Conservation (phyloP, 108 stramenopile genomes). For the Parietichytrium sp. region DNA sequence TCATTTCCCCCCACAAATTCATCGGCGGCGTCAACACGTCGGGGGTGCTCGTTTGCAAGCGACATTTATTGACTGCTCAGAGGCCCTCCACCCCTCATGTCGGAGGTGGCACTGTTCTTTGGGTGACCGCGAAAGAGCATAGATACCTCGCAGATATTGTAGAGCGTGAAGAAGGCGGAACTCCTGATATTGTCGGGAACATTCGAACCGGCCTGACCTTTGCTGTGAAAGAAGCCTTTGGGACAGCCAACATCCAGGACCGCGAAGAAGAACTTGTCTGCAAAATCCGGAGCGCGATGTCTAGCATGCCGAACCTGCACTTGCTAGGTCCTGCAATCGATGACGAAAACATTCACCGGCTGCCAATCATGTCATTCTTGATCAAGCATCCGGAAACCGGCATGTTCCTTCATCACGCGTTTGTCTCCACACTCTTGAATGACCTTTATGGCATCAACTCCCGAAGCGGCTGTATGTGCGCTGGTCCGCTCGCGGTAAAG, state of each 20-base stretch:
- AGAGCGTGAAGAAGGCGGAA: slow-evolving; percentile 94
- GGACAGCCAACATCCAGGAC: not conserved
- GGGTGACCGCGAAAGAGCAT: slow-evolving; percentile 70
- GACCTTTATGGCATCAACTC: slow-evolving; percentile 96
- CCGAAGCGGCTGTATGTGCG: slow-evolving; percentile 82
- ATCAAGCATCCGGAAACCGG: too few relatives aligned
- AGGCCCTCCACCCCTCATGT: slow-evolving; percentile 67
- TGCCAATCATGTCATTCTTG: slow-evolving; percentile 77
- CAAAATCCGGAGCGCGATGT: not conserved
- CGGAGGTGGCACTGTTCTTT: slow-evolving; percentile 96
- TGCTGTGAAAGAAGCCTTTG: slow-evolving; percentile 60
- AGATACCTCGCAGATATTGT: slow-evolving; percentile 85
- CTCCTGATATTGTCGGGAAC: slow-evolving; percentile 84
- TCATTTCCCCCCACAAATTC: slow-evolving; percentile 65
- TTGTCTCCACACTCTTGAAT: slow-evolving; percentile 88
- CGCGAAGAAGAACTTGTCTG: not conserved
- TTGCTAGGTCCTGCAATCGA: not conserved
- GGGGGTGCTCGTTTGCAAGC: slow-evolving; percentile 81
- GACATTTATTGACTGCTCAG: slow-evolving; percentile 66
- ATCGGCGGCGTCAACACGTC: slow-evolving; percentile 73
- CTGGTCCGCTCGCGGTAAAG: slow-evolving; percentile 78
- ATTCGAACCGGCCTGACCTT: slow-evolving; percentile 80
- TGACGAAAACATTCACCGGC: too few relatives aligned
- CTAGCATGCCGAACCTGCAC: not conserved
- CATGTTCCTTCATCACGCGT: slow-evolving; percentile 95